Conservation (phyloP, 2,329 filamentous ascomycete species). For the Colletotrichum godetiae region DNA sequence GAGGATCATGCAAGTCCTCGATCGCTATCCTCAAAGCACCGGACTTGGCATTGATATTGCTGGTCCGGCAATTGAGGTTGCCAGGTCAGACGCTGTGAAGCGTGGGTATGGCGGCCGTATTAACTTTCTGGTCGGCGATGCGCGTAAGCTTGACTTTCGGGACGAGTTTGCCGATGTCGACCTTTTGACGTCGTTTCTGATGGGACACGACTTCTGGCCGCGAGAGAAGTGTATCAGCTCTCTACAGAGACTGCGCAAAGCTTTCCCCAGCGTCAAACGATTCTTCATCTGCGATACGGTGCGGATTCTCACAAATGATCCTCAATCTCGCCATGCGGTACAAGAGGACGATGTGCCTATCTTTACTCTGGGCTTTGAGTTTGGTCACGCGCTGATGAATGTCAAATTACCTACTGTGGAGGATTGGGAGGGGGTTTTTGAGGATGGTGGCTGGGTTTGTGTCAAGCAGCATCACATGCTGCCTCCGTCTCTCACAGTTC, state of each 20-base stretch:
- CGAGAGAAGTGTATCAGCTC: not conserved
- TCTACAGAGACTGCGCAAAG: not conserved
- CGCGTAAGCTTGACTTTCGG: too few species aligned
- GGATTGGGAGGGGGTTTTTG: not conserved
- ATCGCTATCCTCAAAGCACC: slow-evolving; percentile 16
- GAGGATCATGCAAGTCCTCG: slow-evolving; percentile 32
- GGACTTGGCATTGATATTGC: slow-evolving; percentile 36
- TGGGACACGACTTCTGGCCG: not conserved
- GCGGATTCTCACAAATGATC: not conserved
- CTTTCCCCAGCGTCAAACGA: not conserved
- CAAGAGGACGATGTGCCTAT: not conserved
- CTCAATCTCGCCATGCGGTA: not conserved
- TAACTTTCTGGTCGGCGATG: too few species aligned
- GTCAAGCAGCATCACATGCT: not conserved
- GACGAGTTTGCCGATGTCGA: too few species aligned
- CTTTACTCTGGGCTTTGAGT: not conserved
- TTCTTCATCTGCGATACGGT: not conserved
- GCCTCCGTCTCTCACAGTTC: not conserved
- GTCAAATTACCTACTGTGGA: not conserved
- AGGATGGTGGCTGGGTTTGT: not conserved
- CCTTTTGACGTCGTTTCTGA: not conserved
- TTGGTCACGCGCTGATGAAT: not conserved
- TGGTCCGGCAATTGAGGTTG: slow-evolving; percentile 23
- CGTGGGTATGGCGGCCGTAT: slow-evolving; percentile 4
- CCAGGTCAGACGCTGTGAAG: not conserved